These are phyloP conservation scores for Coemansia sp. DNA, from an alignment of 192 early-diverging fungal species.

Conservation along the genomic window DNA sequence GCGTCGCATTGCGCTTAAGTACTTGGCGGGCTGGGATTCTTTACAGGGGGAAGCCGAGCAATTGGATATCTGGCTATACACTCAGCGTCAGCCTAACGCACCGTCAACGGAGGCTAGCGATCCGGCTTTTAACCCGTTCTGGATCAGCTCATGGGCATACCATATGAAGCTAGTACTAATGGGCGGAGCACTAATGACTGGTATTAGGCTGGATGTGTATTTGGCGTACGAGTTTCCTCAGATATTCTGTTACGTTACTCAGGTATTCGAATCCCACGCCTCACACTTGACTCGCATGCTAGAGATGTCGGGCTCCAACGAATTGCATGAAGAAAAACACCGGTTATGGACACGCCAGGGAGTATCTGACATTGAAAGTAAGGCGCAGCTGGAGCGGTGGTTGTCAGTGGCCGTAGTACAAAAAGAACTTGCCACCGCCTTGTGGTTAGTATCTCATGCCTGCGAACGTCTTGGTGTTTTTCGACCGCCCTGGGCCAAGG, in stretches of 20 bases:
- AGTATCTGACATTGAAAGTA: constrained; percentile 3
- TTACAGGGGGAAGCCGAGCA: constrained; percentile 52
- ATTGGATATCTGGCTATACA: constrained; percentile 28
- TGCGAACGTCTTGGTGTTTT: constrained; percentile 30
- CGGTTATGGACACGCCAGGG: background rate
- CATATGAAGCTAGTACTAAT: constrained; percentile 46
- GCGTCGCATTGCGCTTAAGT: constrained; percentile 39
- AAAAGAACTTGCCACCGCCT: constrained; percentile 33
- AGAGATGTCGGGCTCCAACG: background rate
- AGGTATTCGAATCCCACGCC: constrained; percentile 36
- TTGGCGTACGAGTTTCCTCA: constrained; percentile 32
- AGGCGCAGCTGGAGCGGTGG: constrained; percentile 28
- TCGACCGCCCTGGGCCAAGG: constrained; percentile 31
- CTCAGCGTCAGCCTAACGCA: constrained; percentile 8
- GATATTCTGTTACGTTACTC: constrained; percentile 35
- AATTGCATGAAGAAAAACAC: background rate
- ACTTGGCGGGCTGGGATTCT: constrained; percentile 36
- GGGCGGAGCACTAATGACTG: constrained; percentile 25
- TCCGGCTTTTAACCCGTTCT: constrained; percentile 33
- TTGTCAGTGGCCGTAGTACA: constrained; percentile 16
- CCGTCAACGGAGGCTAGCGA: constrained; percentile 4
- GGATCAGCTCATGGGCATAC: constrained; percentile 54
- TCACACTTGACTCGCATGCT: constrained; percentile 30
- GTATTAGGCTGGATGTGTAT: constrained; percentile 37
- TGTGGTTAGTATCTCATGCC: constrained; percentile 42